Evolutionary conservation across 768 basidiomycete species (phyloP), one percentile per base, ranked within the genome.

Genomic region (Hypholoma fasciculare): DNA sequence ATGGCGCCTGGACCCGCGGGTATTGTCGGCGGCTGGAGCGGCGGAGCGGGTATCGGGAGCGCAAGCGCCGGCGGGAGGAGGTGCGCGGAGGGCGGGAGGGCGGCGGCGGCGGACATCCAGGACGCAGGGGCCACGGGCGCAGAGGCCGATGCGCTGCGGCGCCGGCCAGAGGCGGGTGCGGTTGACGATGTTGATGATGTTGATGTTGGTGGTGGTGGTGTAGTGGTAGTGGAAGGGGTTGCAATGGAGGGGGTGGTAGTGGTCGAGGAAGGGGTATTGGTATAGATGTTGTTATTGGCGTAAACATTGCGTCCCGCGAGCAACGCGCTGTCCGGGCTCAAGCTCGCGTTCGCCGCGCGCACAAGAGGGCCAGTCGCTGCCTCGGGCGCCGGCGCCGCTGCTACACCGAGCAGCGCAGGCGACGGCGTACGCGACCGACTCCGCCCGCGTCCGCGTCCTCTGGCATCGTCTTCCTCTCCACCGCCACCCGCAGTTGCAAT

Each of bases 361-460:
- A 17, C 39, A 26, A 23, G 23, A 23, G 46, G 30, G 17, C 43
- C 47, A 3, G 30, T 23, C 23, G 23, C 43, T 7, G 40, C 27
- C 13, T 53, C 54, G 17, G 65, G 58, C 53, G 48, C 23, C 23
- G 23, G 23, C 23, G 23, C 23, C 23, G 23, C 26, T 16, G 19
- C 26, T 14, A 63, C 59, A 9, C 58, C 57, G 26, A 64, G 54
- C 37, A 65, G 58, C 5, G 75, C 72, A 58, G 72, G 72, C 49
- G 71, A 72, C 11, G 72, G 72, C 49, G 70, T 71, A 9, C 70
- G 64, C 55, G 67, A 68, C 42, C 66, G 61, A 40, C 67, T 68
- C 39, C 66, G 51, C 43, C 65, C 66, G 40, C 67, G 52, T 26
- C 66, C 65, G 47, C 68, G 56, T 40, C 61, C 61, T 30, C 67